phyloP scores from a whole-genome alignment of 306 rosid genomes.

The Trifolium dubium region DNA sequence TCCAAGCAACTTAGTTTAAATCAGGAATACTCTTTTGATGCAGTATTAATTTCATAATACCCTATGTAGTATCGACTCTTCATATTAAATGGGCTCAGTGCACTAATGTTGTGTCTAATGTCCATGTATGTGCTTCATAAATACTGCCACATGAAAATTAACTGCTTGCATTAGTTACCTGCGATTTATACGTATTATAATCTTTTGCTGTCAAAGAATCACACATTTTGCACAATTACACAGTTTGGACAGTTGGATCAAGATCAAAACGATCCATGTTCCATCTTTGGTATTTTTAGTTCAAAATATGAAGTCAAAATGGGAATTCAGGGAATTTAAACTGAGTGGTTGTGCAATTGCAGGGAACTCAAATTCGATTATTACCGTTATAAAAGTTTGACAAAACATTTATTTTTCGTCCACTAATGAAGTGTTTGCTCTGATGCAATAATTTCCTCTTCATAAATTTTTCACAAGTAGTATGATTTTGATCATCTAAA shows the following conservation, averaged over 20 bases:
- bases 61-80: too few species aligned
- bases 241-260: background rate
- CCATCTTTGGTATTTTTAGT: background rate
- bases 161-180: background rate
- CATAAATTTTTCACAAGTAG: background rate
- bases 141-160: background rate
- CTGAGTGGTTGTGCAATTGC: background rate
- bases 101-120: too few species aligned
- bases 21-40: background rate
- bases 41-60: too few species aligned
- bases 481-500: background rate
- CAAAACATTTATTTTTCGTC: slow-evolving; percentile 8
- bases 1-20: background rate
- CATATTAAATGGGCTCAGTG: background rate
- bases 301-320: background rate
- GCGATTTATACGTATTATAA: background rate
- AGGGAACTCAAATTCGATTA: background rate
- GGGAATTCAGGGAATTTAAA: background rate
- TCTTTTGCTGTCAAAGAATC: background rate
- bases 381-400: background rate
- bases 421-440: background rate
- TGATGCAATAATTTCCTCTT: slow-evolving; percentile 22
- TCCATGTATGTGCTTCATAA: too few species aligned
- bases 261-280: background rate
- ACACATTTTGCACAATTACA: background rate